These are phyloP conservation scores for Moelleriella libera DNA, from an alignment of 2,329 filamentous ascomycete species.

Conservation along the genomic window DNA sequence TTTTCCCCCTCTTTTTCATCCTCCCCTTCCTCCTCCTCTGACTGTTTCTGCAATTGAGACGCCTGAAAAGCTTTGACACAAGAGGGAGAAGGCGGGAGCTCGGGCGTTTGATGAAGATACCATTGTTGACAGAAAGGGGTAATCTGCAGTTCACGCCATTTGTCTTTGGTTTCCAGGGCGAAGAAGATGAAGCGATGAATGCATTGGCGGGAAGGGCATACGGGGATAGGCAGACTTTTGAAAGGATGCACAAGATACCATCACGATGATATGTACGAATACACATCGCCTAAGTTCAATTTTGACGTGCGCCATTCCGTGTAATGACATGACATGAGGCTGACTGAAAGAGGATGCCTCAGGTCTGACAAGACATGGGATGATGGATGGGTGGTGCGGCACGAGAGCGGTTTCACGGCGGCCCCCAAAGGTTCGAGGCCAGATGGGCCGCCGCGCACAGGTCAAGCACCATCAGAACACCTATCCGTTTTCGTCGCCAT, in stretches of 20 bases:
- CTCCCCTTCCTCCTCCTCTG: not conserved
- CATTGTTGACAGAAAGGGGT: not conserved
- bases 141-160: not conserved
- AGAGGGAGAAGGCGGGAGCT: not conserved
- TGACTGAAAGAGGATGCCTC: no score
- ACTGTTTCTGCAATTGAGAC: not conserved
- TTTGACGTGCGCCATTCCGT: not conserved
- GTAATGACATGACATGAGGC: not conserved
- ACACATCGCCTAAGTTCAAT: not conserved
- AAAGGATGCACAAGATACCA: not conserved
- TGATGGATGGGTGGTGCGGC: no score
- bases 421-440: no score
- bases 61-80: not conserved
- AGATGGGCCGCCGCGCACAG: no score
- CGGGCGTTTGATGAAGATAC: constrained; percentile 5
- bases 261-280: not conserved
- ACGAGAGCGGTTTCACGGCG: no score
- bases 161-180: not conserved
- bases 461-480: no score
- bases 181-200: no score
- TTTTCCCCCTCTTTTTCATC: not conserved
- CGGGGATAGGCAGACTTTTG: not conserved
- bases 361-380: no score
- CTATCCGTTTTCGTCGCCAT: no score
- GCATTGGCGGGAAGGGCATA: no score